Evolutionary conservation across 352 stramenopile genomes (phyloP).

Genomic region (Phytopythium chamaehyphon): DNA sequence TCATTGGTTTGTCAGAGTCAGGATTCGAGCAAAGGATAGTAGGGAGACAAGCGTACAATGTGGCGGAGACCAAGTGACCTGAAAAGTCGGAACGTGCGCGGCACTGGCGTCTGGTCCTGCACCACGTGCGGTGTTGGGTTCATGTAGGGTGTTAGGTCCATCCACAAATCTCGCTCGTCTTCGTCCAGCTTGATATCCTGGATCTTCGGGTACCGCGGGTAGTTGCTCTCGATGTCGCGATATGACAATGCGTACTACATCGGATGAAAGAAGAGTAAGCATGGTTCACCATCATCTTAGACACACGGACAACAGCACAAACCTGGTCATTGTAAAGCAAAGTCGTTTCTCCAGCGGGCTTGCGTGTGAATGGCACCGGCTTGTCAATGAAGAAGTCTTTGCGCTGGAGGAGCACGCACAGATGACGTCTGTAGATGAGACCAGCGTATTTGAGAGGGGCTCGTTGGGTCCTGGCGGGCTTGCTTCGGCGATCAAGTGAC

Average conservation of each 20-base stretch:
- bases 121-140: conserved; percentile 96
- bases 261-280: no score
- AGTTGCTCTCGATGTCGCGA: conserved; percentile 81
- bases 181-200: conserved; percentile 90
- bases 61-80: conserved; percentile 96
- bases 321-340: conserved; percentile 82
- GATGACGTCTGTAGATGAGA: conserved; percentile 73
- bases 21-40: no score
- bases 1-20: no score
- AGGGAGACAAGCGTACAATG: conserved; percentile 52
- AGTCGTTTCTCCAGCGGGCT: conserved; percentile 69
- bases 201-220: conserved; percentile 77
- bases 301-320: background rate
- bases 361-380: conserved; percentile 71
- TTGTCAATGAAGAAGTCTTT: conserved; percentile 86
- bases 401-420: conserved; percentile 76
- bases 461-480: background rate
- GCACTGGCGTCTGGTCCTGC: conserved; percentile 92
- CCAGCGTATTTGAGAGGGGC: conserved; percentile 40
- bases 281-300: no score
- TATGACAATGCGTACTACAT: conserved; percentile 72
- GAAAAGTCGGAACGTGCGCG: conserved; percentile 96
- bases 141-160: conserved; percentile 97
- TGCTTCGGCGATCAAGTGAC: background rate
- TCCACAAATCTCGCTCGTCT: conserved; percentile 82